These are phyloP conservation scores for Viola pubescens DNA, from an alignment of 441 rosid genomes.

Conservation along the genomic window DNA sequence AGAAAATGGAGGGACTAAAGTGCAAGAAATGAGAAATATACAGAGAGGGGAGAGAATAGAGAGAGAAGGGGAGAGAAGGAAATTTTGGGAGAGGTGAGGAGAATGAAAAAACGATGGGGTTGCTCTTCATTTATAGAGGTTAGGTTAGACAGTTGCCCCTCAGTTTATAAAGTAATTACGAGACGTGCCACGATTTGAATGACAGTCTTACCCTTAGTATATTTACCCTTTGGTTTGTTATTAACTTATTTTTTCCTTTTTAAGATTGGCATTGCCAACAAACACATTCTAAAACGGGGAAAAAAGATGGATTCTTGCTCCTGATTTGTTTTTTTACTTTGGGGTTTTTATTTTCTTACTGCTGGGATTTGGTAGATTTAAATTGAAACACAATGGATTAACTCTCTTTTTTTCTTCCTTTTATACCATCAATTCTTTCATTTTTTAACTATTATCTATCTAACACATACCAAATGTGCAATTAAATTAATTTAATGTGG, in stretches of 20 bases:
- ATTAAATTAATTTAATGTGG: too few species aligned
- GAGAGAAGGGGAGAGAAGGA: neutral
- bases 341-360: too few species aligned
- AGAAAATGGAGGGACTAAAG: neutral
- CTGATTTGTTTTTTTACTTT: too few species aligned
- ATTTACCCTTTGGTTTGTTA: neutral
- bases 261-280: neutral
- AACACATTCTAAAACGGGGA: neutral
- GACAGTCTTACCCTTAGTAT: slow-evolving; percentile 20
- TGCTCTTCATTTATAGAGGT: slow-evolving; percentile 35
- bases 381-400: too few species aligned
- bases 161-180: neutral
- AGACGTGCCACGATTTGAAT: neutral
- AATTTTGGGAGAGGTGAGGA: neutral
- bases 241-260: too few species aligned
- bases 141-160: slow-evolving; percentile 16
- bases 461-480: too few species aligned
- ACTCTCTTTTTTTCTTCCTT: too few species aligned
- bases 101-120: neutral
- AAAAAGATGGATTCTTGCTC: too few species aligned
- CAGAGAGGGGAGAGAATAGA: neutral
- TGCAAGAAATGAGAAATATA: neutral
- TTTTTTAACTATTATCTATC: too few species aligned
- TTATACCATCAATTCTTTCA: too few species aligned
- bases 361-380: too few species aligned